Conservation (phyloP, 225 moss, liverwort and hornwort species). For the Marchantia paleacea region DNA sequence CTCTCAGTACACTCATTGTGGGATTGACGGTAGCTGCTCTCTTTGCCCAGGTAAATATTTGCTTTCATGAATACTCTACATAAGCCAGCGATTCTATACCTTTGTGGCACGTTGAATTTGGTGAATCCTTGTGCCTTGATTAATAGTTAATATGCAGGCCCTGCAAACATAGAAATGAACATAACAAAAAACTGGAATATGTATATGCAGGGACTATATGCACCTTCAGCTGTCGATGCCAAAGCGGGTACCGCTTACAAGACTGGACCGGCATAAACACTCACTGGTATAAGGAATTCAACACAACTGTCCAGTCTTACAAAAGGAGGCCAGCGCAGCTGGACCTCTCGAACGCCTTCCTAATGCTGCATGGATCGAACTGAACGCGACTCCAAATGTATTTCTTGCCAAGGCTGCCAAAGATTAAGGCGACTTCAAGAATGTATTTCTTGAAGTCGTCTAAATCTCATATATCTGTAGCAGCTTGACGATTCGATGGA, state of each 20-base stretch:
- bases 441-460: too few relatives aligned
- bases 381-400: background rate
- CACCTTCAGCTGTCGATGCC: background rate
- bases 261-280: too few relatives aligned
- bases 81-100: too few relatives aligned
- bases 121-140: too few relatives aligned
- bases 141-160: too few relatives aligned
- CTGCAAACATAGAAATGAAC: too few relatives aligned
- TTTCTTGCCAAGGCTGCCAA: background rate
- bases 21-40: constrained; percentile 29
- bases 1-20: constrained; percentile 19
- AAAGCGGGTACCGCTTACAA: too few relatives aligned
- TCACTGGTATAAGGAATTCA: constrained; percentile 16
- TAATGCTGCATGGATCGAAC: background rate
- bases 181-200: too few relatives aligned
- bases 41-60: constrained; percentile 29
- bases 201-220: constrained; percentile 6
- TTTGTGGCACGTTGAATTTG: background rate
- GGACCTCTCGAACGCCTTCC: background rate
- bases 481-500: too few relatives aligned
- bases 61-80: background rate
- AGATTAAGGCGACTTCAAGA: background rate
- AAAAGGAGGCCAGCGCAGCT: background rate
- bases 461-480: too few relatives aligned
- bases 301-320: constrained; percentile 1